phyloP scores from a whole-genome alignment of 2,329 filamentous ascomycete species.

The Coniochaeta sp. region DNA sequence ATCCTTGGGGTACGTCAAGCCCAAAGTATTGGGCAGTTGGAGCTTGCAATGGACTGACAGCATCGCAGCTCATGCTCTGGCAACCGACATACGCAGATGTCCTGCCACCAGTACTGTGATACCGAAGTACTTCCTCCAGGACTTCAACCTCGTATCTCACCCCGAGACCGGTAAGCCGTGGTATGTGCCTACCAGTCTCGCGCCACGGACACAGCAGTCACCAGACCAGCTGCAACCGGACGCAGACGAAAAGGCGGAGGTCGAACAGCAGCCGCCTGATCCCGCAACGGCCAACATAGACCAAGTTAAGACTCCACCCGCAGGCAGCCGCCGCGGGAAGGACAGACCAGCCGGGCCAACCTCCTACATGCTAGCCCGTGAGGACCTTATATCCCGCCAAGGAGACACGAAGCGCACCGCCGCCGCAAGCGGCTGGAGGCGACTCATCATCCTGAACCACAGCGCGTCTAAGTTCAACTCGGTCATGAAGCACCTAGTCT shows the following conservation, averaged over 20 bases:
- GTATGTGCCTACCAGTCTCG: slow-evolving; percentile 39
- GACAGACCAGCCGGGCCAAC: slow-evolving; percentile 12
- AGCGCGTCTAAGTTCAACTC: slow-evolving; percentile 2
- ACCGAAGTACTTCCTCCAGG: slow-evolving; percentile 56
- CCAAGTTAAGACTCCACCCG: slow-evolving; percentile 2
- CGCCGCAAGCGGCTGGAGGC: slow-evolving; percentile 9
- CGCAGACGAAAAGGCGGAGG: background rate
- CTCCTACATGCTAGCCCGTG: slow-evolving; percentile 23
- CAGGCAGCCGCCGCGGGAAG: background rate
- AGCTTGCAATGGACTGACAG: background rate
- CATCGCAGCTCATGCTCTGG: slow-evolving; percentile 50
- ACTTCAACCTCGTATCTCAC: slow-evolving; percentile 48
- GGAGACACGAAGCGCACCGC: slow-evolving; percentile 3
- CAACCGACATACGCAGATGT: slow-evolving; percentile 52
- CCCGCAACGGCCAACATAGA: background rate
- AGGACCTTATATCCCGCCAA: slow-evolving; percentile 18
- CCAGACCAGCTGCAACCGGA: background rate
- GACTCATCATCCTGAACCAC: slow-evolving; percentile 9
- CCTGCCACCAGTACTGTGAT: slow-evolving; percentile 36
- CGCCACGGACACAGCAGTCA: slow-evolving; percentile 3
- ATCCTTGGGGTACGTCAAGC: slow-evolving; percentile 51
- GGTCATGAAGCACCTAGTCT: slow-evolving; percentile 21
- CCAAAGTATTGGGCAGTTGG: too few relatives aligned
- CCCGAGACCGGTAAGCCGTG: slow-evolving; percentile 45
- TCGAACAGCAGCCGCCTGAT: background rate